Evolutionary conservation across 768 basidiomycete genomes (phyloP).

Genomic region (Rhodocollybia butyracea): DNA sequence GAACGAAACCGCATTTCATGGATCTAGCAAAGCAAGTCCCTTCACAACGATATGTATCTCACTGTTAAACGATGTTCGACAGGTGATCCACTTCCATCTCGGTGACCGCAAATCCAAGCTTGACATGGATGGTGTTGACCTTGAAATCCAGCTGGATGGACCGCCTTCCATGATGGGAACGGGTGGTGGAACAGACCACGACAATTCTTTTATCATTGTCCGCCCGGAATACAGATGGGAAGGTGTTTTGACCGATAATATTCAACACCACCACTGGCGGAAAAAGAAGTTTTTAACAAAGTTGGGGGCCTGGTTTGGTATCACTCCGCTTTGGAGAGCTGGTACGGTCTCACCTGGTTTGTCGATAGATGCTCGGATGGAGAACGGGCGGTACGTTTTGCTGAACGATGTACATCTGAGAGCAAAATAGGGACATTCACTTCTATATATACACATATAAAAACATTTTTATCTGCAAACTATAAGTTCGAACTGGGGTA

Average conservation of each 20-base stretch:
- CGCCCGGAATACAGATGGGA: slow-evolving; percentile 72
- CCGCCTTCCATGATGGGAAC: slow-evolving; percentile 58
- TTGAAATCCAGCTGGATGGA: slow-evolving; percentile 37
- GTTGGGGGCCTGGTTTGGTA: slow-evolving; percentile 64
- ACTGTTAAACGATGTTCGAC: neutral
- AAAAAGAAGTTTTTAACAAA: slow-evolving; percentile 44
- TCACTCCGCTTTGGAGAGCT: slow-evolving; percentile 60
- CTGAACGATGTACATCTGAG: slow-evolving; percentile 18
- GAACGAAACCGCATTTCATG: slow-evolving; percentile 62
- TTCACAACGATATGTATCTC: neutral
- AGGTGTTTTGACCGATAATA: slow-evolving; percentile 56
- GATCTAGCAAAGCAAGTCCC: slow-evolving; percentile 45
- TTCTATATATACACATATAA: too few species aligned
- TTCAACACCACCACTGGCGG: slow-evolving; percentile 32
- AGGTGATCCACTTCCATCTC: slow-evolving; percentile 66
- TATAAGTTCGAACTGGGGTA: too few species aligned
- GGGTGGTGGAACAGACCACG: slow-evolving; percentile 67
- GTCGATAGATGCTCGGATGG: slow-evolving; percentile 54
- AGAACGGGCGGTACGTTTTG: slow-evolving; percentile 57
- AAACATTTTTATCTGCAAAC: too few species aligned
- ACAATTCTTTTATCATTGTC: slow-evolving; percentile 54
- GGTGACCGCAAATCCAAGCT: slow-evolving; percentile 48
- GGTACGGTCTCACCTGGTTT: slow-evolving; percentile 51
- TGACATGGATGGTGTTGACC: slow-evolving; percentile 64
- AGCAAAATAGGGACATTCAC: neutral